Evolutionary conservation across 148 eudicot species (phyloP).

Genomic region (Heliosperma pusillum): DNA sequence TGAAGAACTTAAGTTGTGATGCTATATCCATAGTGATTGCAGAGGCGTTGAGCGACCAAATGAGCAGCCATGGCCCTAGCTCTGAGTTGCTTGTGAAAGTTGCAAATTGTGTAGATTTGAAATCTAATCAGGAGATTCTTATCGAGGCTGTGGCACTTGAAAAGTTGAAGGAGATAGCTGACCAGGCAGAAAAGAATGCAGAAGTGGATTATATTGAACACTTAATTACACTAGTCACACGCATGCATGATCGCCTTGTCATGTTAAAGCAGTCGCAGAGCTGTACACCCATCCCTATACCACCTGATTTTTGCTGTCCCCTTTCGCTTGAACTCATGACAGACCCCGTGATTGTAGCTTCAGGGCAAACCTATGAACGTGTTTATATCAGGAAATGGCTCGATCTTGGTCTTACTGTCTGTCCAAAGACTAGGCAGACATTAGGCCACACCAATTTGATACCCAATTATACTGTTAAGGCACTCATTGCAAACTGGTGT

Average conservation of each 20-base stretch:
- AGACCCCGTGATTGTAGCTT: conserved; percentile 93
- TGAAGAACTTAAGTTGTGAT: conserved; percentile 46
- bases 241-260: conserved; percentile 80
- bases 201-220: conserved; percentile 81
- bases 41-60: conserved; percentile 62
- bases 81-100: conserved; percentile 51
- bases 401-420: conserved; percentile 87
- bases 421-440: conserved; percentile 94
- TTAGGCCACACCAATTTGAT: conserved; percentile 81
- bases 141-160: conserved; percentile 97
- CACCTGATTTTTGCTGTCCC: conserved; percentile 93
- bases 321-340: conserved; percentile 95
- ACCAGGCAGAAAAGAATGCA: conserved; percentile 77
- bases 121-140: conserved; percentile 81
- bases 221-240: conserved; percentile 60
- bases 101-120: conserved; percentile 63
- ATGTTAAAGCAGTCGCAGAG: conserved; percentile 64
- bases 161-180: conserved; percentile 83
- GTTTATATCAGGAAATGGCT: conserved; percentile 85
- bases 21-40: conserved; percentile 42
- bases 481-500: conserved; percentile 92
- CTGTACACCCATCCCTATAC: conserved; percentile 66
- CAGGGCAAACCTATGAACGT: conserved; percentile 94
- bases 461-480: conserved; percentile 95
- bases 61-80: conserved; percentile 58